Evolutionary conservation across 2,329 filamentous ascomycete species (phyloP).

Genomic region (Chaetomiaceae sp.): DNA sequence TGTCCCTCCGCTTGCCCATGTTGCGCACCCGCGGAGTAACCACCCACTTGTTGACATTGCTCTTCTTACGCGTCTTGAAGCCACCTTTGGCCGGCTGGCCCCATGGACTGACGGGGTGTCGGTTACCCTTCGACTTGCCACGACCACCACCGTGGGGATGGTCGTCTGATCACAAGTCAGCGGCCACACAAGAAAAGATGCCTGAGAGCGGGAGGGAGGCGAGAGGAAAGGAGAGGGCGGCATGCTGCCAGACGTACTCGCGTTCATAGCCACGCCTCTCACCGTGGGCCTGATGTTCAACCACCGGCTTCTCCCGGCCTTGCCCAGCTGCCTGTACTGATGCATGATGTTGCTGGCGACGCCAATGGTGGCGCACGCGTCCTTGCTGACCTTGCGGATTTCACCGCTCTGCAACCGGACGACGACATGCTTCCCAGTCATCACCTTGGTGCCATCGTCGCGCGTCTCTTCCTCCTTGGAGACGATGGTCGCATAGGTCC

Average conservation of each 20-base stretch:
- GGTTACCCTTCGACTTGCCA: conserved; percentile 98
- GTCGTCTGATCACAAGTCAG: conserved; percentile 51
- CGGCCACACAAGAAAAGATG: background rate
- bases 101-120: conserved; percentile 93
- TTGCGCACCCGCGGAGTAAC: conserved; percentile 79
- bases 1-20: conserved; percentile 78
- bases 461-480: conserved; percentile 76
- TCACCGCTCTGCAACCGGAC: conserved; percentile 90
- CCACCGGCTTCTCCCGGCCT: conserved; percentile 90
- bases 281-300: conserved; percentile 92
- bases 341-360: conserved; percentile 90
- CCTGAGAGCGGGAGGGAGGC: background rate
- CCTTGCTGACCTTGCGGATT: conserved; percentile 78
- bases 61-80: conserved; percentile 85
- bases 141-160: conserved; percentile 98
- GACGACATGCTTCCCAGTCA: conserved; percentile 71
- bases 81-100: conserved; percentile 82
- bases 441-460: conserved; percentile 52
- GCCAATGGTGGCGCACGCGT: conserved; percentile 91
- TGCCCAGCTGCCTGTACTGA: conserved; percentile 86
- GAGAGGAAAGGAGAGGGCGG: background rate
- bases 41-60: conserved; percentile 88
- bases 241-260: conserved; percentile 48
- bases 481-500: conserved; percentile 82
- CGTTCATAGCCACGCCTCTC: conserved; percentile 97